phyloP scores from a whole-genome alignment of 1,284 basidiomycete species.

The Rhodotorula sp. region DNA sequence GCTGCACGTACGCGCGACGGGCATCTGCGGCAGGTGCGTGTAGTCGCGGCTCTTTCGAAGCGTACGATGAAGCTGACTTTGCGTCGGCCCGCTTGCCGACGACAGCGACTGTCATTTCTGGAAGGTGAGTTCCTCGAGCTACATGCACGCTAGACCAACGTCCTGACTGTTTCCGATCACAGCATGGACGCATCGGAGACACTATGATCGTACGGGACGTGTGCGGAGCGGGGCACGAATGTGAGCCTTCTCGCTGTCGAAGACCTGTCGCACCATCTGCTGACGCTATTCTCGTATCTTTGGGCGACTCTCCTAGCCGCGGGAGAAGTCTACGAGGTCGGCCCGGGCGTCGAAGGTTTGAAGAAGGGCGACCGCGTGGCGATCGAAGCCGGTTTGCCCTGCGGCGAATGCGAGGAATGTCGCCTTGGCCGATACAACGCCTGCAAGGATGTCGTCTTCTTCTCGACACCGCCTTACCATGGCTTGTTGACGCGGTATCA shows the following conservation, averaged over 20 bases:
- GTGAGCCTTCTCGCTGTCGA: background rate
- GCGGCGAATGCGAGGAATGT: conserved; percentile 55
- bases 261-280: background rate
- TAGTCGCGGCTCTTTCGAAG: background rate
- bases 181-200: conserved; percentile 53
- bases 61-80: background rate
- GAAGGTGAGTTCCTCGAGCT: background rate
- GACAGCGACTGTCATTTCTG: conserved; percentile 19
- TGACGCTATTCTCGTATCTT: background rate
- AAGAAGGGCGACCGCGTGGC: conserved; percentile 53
- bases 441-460: conserved; percentile 51
- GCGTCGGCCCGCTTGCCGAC: background rate
- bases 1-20: conserved; percentile 52
- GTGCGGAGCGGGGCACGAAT: conserved; percentile 21
- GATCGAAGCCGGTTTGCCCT: conserved; percentile 57
- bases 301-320: conserved; percentile 37
- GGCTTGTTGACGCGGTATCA: conserved; percentile 54
- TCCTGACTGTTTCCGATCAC: background rate
- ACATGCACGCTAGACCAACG: too few relatives aligned
- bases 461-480: conserved; percentile 55
- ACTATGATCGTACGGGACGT: conserved; percentile 21
- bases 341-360: conserved; percentile 49
- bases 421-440: conserved; percentile 56
- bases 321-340: conserved; percentile 53
- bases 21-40: conserved; percentile 52